Conservation (phyloP, 2,329 filamentous ascomycete genomes). For the Aspergillus tanneri region DNA sequence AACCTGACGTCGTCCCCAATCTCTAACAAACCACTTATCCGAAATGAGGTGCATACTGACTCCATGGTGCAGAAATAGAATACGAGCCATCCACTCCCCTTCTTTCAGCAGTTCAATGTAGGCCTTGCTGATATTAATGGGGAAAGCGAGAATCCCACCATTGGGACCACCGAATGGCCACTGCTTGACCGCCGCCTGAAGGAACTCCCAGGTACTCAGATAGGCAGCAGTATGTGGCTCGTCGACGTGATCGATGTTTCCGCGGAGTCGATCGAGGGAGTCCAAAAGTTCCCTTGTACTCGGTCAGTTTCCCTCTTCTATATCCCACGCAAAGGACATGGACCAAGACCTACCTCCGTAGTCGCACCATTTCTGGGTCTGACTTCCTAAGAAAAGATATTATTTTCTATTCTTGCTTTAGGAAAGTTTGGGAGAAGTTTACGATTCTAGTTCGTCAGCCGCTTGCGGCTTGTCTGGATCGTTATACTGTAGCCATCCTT, state of each 20-base stretch:
- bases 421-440: background rate
- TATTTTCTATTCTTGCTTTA: background rate
- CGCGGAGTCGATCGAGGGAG: constrained; percentile 23
- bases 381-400: constrained; percentile 2
- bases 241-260: constrained; percentile 17
- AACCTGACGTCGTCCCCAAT: constrained; percentile 32
- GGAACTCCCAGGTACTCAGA: constrained; percentile 26
- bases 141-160: constrained; percentile 34
- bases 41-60: constrained; percentile 33
- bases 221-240: constrained; percentile 21
- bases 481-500: constrained; percentile 27
- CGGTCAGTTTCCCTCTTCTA: constrained; percentile 7
- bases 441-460: constrained; percentile 10
- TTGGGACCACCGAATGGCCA: constrained; percentile 31
- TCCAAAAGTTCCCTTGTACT: constrained; percentile 22
- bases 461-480: constrained; percentile 8
- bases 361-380: constrained; percentile 13
- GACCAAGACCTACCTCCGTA: constrained; percentile 15
- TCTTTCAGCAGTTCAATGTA: constrained; percentile 27
- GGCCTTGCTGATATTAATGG: constrained; percentile 28
- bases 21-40: constrained; percentile 35
- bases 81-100: constrained; percentile 33
- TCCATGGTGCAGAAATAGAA: constrained; percentile 33
- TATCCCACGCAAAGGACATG: background rate
- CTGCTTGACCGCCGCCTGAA: constrained; percentile 26